phyloP scores from a whole-genome alignment of 805 yeast species.

The Maudiozyma serrabonitensis region DNA sequence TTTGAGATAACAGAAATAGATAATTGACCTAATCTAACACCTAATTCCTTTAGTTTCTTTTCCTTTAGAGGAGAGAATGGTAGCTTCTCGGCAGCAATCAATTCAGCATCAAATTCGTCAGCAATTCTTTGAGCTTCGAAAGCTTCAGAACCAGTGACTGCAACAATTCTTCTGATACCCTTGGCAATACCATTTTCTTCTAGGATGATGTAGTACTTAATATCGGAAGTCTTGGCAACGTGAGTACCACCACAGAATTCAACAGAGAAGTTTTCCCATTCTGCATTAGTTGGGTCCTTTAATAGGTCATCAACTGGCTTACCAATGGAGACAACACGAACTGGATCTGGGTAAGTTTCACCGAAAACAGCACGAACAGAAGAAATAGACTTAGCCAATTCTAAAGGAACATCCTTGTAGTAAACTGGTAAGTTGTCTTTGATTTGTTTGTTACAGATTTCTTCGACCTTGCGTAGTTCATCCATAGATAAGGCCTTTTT shows the following conservation, averaged over 20 bases:
- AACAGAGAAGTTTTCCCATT: constrained; percentile 72
- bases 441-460: constrained; percentile 61
- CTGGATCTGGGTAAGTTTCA: constrained; percentile 98
- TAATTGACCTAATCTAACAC: constrained; percentile 75
- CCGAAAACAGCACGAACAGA: constrained; percentile 98
- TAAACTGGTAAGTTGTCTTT: constrained; percentile 63
- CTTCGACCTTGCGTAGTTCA: constrained; percentile 71
- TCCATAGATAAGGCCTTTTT: constrained; percentile 68
- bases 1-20: constrained; percentile 75
- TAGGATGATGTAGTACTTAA: constrained; percentile 76
- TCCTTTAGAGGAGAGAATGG: constrained; percentile 74
- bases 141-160: constrained; percentile 89
- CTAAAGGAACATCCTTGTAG: constrained; percentile 73
- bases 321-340: constrained; percentile 94
- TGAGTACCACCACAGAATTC: constrained; percentile 99
- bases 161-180: constrained; percentile 97
- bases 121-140: constrained; percentile 84
- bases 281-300: constrained; percentile 54
- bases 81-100: constrained; percentile 51
- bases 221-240: constrained; percentile 84
- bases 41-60: constrained; percentile 68
- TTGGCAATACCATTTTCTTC: constrained; percentile 98
- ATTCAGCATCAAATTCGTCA: constrained; percentile 50
- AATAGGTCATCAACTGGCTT: constrained; percentile 76
- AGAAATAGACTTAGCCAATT: constrained; percentile 58